phyloP scores from a whole-genome alignment of 805 yeast species.

The Saturnispora mendoncae region DNA sequence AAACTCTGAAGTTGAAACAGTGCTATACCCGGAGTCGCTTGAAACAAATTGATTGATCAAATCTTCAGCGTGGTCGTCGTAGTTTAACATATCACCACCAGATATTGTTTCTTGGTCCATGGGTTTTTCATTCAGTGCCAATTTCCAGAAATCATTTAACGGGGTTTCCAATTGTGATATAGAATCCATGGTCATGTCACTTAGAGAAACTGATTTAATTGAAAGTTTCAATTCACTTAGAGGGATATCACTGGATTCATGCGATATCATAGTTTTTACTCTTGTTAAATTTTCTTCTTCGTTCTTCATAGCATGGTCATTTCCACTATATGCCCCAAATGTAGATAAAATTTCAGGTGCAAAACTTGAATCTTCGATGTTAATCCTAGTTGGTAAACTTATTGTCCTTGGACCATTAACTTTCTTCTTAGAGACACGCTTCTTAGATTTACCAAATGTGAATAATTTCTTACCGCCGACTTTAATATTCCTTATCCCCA shows the following conservation, averaged over 20 bases:
- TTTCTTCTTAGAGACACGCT: neutral
- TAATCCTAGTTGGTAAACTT: conserved; percentile 9
- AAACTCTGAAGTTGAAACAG: too few relatives aligned
- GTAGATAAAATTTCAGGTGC: conserved; percentile 1
- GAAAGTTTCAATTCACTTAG: neutral
- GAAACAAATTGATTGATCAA: neutral
- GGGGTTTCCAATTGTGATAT: neutral
- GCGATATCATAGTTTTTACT: neutral
- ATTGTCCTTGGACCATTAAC: neutral
- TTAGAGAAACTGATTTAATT: neutral
- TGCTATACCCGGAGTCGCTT: neutral
- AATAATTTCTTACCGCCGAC: conserved; percentile 12
- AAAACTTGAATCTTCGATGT: conserved; percentile 11
- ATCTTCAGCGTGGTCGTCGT: conserved; percentile 1
- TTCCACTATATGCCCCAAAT: conserved; percentile 1
- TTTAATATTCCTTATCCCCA: conserved; percentile 18
- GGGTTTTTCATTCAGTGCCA: neutral
- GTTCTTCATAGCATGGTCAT: neutral
- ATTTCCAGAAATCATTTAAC: neutral
- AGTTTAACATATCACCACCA: neutral
- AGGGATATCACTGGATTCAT: too few relatives aligned
- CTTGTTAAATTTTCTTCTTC: neutral
- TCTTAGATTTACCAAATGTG: conserved; percentile 3
- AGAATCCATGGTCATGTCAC: neutral
- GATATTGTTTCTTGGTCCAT: neutral